Evolutionary conservation across 805 yeast species (phyloP), one percentile per base, ranked within the genome.

Genomic region (Candida gorgasii): DNA sequence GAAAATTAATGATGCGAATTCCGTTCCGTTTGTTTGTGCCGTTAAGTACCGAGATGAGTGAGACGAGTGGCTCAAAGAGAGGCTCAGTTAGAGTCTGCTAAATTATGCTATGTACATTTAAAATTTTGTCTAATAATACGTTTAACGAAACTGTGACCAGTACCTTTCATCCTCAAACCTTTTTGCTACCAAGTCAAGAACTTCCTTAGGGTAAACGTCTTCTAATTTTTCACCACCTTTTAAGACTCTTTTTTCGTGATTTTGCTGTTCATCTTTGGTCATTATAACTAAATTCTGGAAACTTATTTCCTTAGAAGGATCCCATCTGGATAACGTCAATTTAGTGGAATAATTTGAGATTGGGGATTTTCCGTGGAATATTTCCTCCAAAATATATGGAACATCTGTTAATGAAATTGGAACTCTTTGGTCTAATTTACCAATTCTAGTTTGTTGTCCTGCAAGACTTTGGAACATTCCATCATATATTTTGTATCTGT

Each of bases 331-430:
- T 29, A 93, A 72, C 1, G 92, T 79, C 46, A 92, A 69, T 53
- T 89, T 78, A 1, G 95, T 86, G 5, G 90, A 83, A 53, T 75
- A 86, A 14, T 90, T 86, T 13, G 95, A 84, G 11, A 90, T 75
- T 13, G 95, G 93, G 0, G 96, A 85, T 62, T 89, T 89, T 11
- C 98, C 97, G 47, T 95, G 80, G 70, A 82, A 93, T 2, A 93
- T 84, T 64, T 93, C 99, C 58, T 92, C 98, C 26, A 90, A 72
- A 12, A 92, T 72, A 58, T 89, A 93, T 34, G 81, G 85, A 19
- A 88, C 81, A 46, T 93, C 99, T 36, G 65, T 69, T 43, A 82
- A 54, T 1, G 89, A 73, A 20, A 86, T 71, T 24, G 92, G 92
- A n/a, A 87, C 79, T 33, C 89, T 73, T 61, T 84, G 90, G 40